Conservation (phyloP, 345 rosid genomes). For the Acer yangbiense region DNA sequence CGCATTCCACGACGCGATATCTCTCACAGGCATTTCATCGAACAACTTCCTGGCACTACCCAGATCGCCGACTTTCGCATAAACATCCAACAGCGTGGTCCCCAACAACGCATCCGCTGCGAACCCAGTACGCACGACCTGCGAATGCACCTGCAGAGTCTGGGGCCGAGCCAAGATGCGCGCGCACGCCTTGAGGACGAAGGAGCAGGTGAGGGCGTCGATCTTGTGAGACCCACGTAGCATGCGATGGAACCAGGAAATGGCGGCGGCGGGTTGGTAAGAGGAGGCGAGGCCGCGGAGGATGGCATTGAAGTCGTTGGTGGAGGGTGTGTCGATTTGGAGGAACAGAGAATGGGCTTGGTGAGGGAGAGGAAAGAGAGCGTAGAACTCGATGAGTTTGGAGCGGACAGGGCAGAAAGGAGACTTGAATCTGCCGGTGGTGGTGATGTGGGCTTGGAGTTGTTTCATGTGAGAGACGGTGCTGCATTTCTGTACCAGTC, state of each 20-base stretch:
- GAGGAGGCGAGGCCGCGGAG: conserved; percentile 69
- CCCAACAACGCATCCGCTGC: conserved; percentile 65
- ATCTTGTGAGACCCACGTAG: conserved; percentile 38
- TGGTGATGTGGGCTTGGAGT: conserved; percentile 65
- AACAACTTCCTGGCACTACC: conserved; percentile 56
- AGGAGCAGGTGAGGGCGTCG: conserved; percentile 87
- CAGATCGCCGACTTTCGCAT: conserved; percentile 65
- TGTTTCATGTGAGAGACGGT: conserved; percentile 56
- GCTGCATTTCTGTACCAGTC: conserved; percentile 45
- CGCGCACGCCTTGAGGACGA: conserved; percentile 79
- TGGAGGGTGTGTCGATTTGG: conserved; percentile 52
- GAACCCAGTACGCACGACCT: conserved; percentile 55
- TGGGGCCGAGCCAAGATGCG: conserved; percentile 54
- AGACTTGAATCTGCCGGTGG: conserved; percentile 54
- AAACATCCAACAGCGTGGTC: conserved; percentile 74
- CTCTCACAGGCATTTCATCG: conserved; percentile 70
- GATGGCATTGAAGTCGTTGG: conserved; percentile 88
- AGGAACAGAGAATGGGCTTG: conserved; percentile 49
- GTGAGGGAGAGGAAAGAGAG: conserved; percentile 53
- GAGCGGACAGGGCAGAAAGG: conserved; percentile 53
- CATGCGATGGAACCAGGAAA: conserved; percentile 63
- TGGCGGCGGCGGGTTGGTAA: conserved; percentile 52
- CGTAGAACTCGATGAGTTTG: conserved; percentile 72
- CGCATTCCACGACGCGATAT: conserved; percentile 86
- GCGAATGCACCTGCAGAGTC: conserved; percentile 60